phyloP scores from a whole-genome alignment of 2,329 filamentous ascomycete species.

The Ophiocordyceps camponoti-leonardi region DNA sequence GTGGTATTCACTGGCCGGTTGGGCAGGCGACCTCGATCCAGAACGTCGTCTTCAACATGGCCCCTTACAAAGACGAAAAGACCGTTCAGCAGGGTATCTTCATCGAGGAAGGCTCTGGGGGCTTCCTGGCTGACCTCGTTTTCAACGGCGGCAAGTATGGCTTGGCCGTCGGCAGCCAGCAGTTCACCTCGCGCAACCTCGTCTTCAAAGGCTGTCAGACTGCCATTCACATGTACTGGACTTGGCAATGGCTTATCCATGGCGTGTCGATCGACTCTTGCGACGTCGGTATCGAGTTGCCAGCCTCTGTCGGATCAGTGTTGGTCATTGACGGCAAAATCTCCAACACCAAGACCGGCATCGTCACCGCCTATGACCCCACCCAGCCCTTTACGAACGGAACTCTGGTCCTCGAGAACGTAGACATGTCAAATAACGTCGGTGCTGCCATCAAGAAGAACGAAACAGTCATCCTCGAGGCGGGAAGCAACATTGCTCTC shows the following conservation, averaged over 20 bases:
- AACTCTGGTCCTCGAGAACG: constrained; percentile 55
- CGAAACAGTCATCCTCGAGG: constrained; percentile 47
- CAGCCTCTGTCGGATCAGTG: constrained; percentile 61
- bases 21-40: constrained; percentile 9
- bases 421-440: constrained; percentile 58
- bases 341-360: constrained; percentile 54
- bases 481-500: constrained; percentile 49
- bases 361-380: constrained; percentile 2
- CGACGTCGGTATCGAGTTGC: constrained; percentile 64
- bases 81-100: constrained; percentile 65
- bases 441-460: constrained; percentile 46
- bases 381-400: background rate
- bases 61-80: constrained; percentile 40
- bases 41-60: constrained; percentile 47
- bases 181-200: constrained; percentile 72
- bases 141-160: constrained; percentile 73
- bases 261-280: constrained; percentile 59
- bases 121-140: constrained; percentile 66
- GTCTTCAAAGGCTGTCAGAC: constrained; percentile 71
- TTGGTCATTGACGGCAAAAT: constrained; percentile 69
- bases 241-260: constrained; percentile 76
- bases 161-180: constrained; percentile 69
- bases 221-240: constrained; percentile 81
- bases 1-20: constrained; percentile 8
- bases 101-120: constrained; percentile 73